Percentiles rank a stretch among this genome's conserved stretches.
Evolutionary conservation across 331 rosid genomes (phyloP).

Genomic region (Acacia concinna): DNA sequence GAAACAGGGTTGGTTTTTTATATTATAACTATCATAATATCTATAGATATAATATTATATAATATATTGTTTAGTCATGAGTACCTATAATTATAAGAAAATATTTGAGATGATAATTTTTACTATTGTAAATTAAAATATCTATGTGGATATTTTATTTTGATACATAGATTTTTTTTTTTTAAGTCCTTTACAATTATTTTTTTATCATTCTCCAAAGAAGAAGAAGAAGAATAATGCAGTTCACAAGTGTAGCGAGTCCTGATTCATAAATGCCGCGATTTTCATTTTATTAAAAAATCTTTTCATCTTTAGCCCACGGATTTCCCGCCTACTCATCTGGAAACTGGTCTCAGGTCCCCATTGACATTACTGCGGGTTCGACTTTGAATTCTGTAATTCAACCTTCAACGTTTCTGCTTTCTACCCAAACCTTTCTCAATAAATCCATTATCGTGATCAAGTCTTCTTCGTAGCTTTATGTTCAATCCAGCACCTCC

Average conservation of each 20-base stretch:
- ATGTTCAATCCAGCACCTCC: background rate
- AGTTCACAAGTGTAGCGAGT: background rate
- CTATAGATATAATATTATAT: too few relatives aligned
- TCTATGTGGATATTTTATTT: too few relatives aligned
- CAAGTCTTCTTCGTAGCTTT: background rate
- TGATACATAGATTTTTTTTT: too few relatives aligned
- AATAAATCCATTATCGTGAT: background rate
- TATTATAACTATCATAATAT: too few relatives aligned
- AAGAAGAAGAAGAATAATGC: too few relatives aligned
- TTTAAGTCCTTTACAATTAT: too few relatives aligned
- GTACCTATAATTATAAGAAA: too few relatives aligned
- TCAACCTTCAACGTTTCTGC: background rate
- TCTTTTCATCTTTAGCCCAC: background rate
- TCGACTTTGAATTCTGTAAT: conserved; percentile 21
- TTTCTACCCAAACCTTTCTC: conserved; percentile 14
- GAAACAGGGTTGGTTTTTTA: too few relatives aligned
- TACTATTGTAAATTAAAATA: too few relatives aligned
- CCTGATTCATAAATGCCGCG: background rate
- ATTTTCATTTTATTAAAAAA: background rate
- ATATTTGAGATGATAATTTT: too few relatives aligned
- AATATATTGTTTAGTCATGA: too few relatives aligned
- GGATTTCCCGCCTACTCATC: conserved; percentile 29
- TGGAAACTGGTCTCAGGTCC: background rate
- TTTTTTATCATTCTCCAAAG: too few relatives aligned
- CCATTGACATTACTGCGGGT: background rate